Evolutionary conservation across 129 eudicot species (phyloP).

Genomic region (Kitagawia praeruptora): DNA sequence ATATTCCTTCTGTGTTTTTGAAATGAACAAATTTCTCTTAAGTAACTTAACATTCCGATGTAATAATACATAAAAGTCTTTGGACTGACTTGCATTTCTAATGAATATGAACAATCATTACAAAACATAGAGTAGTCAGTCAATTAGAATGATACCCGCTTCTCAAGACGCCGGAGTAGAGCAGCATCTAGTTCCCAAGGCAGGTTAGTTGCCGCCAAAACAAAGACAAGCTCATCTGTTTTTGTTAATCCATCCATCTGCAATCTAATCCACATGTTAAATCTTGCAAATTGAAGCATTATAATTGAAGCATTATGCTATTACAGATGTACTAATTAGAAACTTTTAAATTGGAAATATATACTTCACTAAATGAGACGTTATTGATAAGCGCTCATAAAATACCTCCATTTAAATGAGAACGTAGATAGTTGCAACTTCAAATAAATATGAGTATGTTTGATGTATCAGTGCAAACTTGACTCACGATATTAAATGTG

Average conservation of each 20-base stretch:
- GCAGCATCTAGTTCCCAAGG: slow-evolving; percentile 99
- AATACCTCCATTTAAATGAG: not conserved
- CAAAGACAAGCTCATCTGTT: slow-evolving; percentile 97
- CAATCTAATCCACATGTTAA: slow-evolving; percentile 23
- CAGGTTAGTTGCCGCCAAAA: slow-evolving; percentile 96
- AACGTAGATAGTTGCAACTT: not conserved
- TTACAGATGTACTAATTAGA: not conserved
- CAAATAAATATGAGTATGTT: not conserved
- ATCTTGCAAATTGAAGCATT: not conserved
- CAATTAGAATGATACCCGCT: slow-evolving; percentile 53
- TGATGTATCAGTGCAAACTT: not conserved
- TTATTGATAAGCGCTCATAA: not conserved
- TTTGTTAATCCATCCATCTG: slow-evolving; percentile 97
- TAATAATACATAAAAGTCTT: not conserved
- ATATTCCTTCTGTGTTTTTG: not conserved
- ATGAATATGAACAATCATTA: not conserved
- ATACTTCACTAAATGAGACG: not conserved
- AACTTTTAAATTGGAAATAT: not conserved
- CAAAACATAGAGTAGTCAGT: not conserved
- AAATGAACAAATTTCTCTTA: not conserved
- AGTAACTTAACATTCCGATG: not conserved
- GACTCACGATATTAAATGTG: not conserved
- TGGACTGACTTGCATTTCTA: not conserved
- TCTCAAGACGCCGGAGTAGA: slow-evolving; percentile 98
- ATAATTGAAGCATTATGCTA: not conserved